Evolutionary conservation across 1,284 basidiomycete genomes (phyloP), one percentile per base, ranked within the genome.

Genomic region (Cutaneotrichosporon mucoides): DNA sequence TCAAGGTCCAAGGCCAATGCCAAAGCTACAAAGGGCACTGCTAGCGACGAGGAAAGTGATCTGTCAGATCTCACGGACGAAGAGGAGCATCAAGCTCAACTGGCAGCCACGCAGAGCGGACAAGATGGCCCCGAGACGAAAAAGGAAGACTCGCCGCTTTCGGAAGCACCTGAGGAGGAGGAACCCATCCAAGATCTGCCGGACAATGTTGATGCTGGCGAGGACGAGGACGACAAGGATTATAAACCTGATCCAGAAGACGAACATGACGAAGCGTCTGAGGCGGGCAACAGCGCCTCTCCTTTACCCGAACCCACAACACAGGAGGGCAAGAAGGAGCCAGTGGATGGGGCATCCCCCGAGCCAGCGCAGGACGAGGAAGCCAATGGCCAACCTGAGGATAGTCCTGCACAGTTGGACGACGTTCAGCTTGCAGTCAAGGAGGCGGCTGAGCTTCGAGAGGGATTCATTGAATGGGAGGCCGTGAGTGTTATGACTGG

Each of bases 391-490:
- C 33, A 16, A 15, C 13, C 43, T 38, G 53, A 55, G 46, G 46
- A 48, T 13, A 33, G 35, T 10, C 13, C 37, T 5, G n/a, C 34
- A 11, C 68, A 75, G 46, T 53, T 53, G 33, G 72, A 76, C 41
- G 68, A 73, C 47, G 67, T 70, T 40, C 68, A 74, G 43, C 56
- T 73, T 7, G 69, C 69, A 6, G 62, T 66, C 8, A 70, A 72
- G 58, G 76, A 79, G 53, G 73, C 69, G 1, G 66, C 60, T 12
- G 61, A 70, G 15, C 56, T 71, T 6, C 71, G 71, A 0, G 70
- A 70, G 6, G 74, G 72, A 45, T 79, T 79, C 55, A 61, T 79
- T 47, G 79, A 80, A 59, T 81, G 80, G 80, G 79, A 81, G 68
- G 70, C 76, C 15, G 79, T 80, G 57, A 66, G 79, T 73, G 8